Conservation (phyloP, 108 stramenopile species). For the Conticribra guillardii region DNA sequence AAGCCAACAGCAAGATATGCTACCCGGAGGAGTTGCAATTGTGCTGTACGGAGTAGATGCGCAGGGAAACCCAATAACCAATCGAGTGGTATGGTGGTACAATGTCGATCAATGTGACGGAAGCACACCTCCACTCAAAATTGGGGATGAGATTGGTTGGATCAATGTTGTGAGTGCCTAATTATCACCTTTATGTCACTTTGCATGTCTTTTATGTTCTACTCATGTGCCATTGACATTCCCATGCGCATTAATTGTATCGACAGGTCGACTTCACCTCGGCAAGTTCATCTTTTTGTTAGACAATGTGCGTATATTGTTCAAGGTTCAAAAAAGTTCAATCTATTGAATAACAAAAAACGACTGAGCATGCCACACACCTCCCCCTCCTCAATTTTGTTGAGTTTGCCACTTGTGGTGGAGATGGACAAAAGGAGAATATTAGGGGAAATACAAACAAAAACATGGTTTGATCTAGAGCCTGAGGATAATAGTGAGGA, state of each 20-base stretch:
- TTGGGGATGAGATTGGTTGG: neutral
- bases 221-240: too few relatives aligned
- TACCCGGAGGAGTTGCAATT: neutral
- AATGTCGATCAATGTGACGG: neutral
- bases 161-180: neutral
- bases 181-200: neutral
- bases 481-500: too few relatives aligned
- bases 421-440: too few relatives aligned
- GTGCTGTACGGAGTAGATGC: neutral
- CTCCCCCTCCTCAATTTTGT: too few relatives aligned
- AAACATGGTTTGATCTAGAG: too few relatives aligned
- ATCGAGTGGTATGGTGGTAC: neutral
- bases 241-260: neutral
- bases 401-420: too few relatives aligned
- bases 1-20: neutral
- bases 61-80: neutral
- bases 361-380: too few relatives aligned
- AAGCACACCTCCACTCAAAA: neutral
- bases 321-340: too few relatives aligned
- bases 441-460: too few relatives aligned
- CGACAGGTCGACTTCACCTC: neutral
- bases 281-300: neutral
- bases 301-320: neutral
- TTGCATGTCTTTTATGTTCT: neutral
- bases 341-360: too few relatives aligned